A percentile compares a stretch with the other conserved stretches of the same genome.
Conservation (phyloP, 148 eudicot genomes). For the Pharnaceum exiguum region DNA sequence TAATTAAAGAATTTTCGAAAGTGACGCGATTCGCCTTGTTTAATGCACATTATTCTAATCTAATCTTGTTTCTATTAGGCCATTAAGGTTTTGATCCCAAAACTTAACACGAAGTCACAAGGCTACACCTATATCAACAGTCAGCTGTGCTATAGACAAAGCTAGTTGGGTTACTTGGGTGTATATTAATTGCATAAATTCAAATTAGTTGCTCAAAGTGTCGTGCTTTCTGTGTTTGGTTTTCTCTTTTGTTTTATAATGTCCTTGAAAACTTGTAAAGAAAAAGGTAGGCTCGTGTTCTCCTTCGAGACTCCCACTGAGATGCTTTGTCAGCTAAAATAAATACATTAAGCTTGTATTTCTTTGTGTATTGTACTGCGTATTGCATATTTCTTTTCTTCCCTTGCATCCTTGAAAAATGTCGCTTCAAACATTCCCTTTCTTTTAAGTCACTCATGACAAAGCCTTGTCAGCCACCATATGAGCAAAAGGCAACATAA, state of each 20-base stretch:
- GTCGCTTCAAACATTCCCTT: not conserved
- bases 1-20: not conserved
- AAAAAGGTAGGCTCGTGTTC: slow-evolving; percentile 2
- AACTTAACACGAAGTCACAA: slow-evolving; percentile 15
- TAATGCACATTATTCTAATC: slow-evolving; percentile 12
- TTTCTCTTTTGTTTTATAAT: not conserved
- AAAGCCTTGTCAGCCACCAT: slow-evolving; percentile 15
- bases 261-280: not conserved
- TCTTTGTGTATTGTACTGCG: not conserved
- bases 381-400: not conserved
- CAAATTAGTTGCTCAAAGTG: slow-evolving; percentile 6
- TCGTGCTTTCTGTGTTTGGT: not conserved
- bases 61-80: slow-evolving; percentile 15
- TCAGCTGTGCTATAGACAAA: slow-evolving; percentile 11
- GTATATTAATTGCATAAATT: not conserved
- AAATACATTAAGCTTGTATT: slow-evolving; percentile 9
- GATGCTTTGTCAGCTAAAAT: slow-evolving; percentile 20
- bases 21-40: not conserved
- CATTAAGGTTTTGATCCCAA: not conserved
- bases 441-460: slow-evolving; percentile 9
- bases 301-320: slow-evolving; percentile 1
- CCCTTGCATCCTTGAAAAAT: slow-evolving; percentile 5
- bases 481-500: not conserved
- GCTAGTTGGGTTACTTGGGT: no score
- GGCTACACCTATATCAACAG: not conserved